These are phyloP conservation scores for Salisapilia sapeloensis DNA, from an alignment of 352 stramenopile genomes.

Conservation along the genomic window DNA sequence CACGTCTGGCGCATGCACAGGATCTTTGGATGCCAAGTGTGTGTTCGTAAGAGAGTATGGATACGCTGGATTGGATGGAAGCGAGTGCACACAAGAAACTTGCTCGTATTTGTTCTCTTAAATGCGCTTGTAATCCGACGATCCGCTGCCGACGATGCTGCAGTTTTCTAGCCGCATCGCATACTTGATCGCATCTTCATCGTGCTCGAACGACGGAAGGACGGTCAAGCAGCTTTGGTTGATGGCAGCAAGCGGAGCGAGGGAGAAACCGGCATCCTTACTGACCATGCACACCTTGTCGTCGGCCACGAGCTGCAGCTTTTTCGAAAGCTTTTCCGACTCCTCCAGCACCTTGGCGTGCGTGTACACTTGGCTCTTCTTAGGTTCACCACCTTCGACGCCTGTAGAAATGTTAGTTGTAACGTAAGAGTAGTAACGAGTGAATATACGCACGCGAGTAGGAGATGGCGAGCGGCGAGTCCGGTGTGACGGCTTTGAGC, in stretches of 20 bases:
- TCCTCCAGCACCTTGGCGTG: slow-evolving; percentile 71
- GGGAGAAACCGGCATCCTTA: slow-evolving; percentile 39
- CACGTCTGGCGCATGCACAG: no score
- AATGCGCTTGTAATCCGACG: slow-evolving; percentile 69
- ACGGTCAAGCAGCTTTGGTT: slow-evolving; percentile 58
- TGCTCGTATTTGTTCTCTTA: slow-evolving; percentile 19
- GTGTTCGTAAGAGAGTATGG: no score
- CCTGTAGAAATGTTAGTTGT: slow-evolving; percentile 13
- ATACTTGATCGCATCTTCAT: slow-evolving; percentile 48
- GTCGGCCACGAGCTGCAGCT: slow-evolving; percentile 43
- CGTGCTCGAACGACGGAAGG: slow-evolving; percentile 52
- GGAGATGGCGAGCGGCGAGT: slow-evolving; percentile 54
- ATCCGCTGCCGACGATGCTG: slow-evolving; percentile 58
- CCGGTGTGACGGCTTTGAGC: slow-evolving; percentile 36
- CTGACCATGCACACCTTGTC: slow-evolving; percentile 77
- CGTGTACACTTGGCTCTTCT: slow-evolving; percentile 61
- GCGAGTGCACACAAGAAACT: no score
- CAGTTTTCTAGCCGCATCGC: slow-evolving; percentile 60
- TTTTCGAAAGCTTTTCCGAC: slow-evolving; percentile 45
- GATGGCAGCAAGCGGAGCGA: slow-evolving; percentile 59
- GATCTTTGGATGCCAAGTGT: no score
- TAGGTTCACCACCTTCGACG: slow-evolving; percentile 53
- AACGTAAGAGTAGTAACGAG: slow-evolving; percentile 1
- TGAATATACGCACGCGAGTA: slow-evolving; percentile 48
- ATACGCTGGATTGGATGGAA: no score